A percentile compares a stretch with the other conserved stretches of the same genome.
These are phyloP conservation scores for Zangia roseola DNA, from an alignment of 768 basidiomycete species.

Conservation along the genomic window DNA sequence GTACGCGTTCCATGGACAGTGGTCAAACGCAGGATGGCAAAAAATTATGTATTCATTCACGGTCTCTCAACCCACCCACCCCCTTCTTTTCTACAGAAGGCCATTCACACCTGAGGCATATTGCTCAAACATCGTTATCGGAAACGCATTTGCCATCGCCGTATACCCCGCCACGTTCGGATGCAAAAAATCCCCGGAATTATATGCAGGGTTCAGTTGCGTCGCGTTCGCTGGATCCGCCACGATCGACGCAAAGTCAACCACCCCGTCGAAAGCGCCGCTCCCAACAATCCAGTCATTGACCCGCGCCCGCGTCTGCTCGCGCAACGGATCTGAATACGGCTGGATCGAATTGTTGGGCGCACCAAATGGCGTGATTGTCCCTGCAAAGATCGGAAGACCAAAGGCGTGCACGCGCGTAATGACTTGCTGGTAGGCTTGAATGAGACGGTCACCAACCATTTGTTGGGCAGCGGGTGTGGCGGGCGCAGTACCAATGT, in stretches of 20 bases:
- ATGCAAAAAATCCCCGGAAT: constrained; percentile 1
- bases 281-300: constrained; percentile 1
- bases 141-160: neutral
- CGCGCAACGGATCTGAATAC: neutral
- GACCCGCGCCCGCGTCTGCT: constrained; percentile 2
- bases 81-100: neutral
- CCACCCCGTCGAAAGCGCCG: constrained; percentile 1
- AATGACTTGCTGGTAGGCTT: constrained; percentile 1
- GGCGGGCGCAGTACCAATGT: neutral
- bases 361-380: neutral
- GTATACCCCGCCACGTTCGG: constrained; percentile 5
- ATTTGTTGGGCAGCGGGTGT: neutral
- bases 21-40: no score
- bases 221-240: constrained; percentile 7
- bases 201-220: neutral
- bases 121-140: neutral
- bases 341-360: neutral
- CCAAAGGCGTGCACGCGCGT: constrained; percentile 1
- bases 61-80: no score
- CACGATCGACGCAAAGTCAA: constrained; percentile 8
- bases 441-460: constrained; percentile 4
- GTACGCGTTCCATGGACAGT: neutral
- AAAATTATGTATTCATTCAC: no score
- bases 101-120: neutral
- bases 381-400: constrained; percentile 6